Evolutionary conservation across 1,284 basidiomycete genomes (phyloP).

Genomic region (Ganoderma resinaceum): DNA sequence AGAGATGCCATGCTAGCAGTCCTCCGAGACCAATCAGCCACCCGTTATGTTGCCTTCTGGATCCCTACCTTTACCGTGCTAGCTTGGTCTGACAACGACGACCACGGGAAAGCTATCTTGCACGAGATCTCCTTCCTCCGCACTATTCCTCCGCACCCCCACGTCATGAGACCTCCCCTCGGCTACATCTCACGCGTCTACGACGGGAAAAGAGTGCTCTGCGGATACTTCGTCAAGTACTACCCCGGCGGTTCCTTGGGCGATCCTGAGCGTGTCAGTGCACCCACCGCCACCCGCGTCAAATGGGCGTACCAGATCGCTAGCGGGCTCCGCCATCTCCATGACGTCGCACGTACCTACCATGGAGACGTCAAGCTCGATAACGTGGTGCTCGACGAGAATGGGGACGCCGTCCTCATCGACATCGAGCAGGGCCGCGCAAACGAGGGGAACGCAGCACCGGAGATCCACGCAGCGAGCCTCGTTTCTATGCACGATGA

Average conservation of each 20-base stretch:
- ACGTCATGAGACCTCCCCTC: background rate
- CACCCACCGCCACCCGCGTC: background rate
- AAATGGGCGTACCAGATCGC: constrained; percentile 11
- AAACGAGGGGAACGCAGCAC: constrained; percentile 14
- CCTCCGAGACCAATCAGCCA: background rate
- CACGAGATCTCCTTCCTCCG: background rate
- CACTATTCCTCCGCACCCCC: background rate
- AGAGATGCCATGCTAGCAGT: background rate
- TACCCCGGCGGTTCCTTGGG: background rate
- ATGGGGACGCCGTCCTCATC: constrained; percentile 14
- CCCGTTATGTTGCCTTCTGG: background rate
- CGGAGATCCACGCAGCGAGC: constrained; percentile 9
- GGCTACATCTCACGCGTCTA: background rate
- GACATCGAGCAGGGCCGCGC: constrained; percentile 19
- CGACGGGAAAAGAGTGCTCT: background rate
- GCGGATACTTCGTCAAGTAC: background rate
- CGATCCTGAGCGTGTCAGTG: background rate
- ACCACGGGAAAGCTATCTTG: background rate
- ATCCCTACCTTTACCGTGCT: background rate
- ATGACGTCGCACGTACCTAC: constrained; percentile 13
- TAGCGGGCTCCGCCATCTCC: constrained; percentile 7
- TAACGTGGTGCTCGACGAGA: constrained; percentile 17
- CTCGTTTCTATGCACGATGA: background rate
- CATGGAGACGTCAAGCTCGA: constrained; percentile 19
- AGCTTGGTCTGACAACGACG: background rate